A percentile compares a stretch with the other conserved stretches of the same genome.
Evolutionary conservation across 225 moss, liverwort and hornwort genomes (phyloP).

Genomic region (Polytrichum formosum): DNA sequence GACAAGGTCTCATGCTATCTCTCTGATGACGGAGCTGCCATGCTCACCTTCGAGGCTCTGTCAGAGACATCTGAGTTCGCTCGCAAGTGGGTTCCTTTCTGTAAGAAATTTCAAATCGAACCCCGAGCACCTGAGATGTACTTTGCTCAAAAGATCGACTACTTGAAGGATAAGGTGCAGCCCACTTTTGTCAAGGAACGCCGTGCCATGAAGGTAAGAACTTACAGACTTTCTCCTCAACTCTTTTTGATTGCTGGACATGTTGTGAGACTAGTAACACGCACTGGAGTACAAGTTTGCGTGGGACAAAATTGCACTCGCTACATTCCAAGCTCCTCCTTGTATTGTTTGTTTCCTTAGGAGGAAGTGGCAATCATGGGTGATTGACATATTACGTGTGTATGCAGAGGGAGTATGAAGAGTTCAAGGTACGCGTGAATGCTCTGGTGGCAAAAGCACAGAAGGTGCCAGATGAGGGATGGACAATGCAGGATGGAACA

Average conservation of each 20-base stretch:
- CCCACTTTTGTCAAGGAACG: conserved; percentile 92
- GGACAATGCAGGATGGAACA: conserved; percentile 99
- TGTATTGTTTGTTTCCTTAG: too few species aligned
- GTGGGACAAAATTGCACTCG: too few species aligned
- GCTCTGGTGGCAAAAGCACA: conserved; percentile 80
- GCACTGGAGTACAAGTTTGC: too few species aligned
- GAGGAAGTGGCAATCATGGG: too few species aligned
- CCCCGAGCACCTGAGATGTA: conserved; percentile 94
- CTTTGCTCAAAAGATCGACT: conserved; percentile 92
- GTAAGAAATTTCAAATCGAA: conserved; percentile 85
- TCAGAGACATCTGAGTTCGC: conserved; percentile 94
- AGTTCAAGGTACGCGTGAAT: conserved; percentile 93
- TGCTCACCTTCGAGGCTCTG: conserved; percentile 83
- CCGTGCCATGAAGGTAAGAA: conserved; percentile 81
- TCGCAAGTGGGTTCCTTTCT: conserved; percentile 94
- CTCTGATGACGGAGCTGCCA: conserved; percentile 94
- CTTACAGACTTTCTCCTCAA: conserved; percentile 11
- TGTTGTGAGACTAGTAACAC: too few species aligned
- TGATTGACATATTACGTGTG: too few species aligned
- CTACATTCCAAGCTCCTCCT: too few species aligned
- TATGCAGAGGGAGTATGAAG: conserved; percentile 91
- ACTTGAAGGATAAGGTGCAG: conserved; percentile 89
- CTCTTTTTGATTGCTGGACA: too few species aligned
- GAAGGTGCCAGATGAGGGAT: conserved; percentile 94
- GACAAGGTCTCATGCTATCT: conserved; percentile 93